These are phyloP conservation scores for Thermomucor indicae-seudaticae DNA, from an alignment of 371 early-diverging fungal species.

Conservation along the genomic window DNA sequence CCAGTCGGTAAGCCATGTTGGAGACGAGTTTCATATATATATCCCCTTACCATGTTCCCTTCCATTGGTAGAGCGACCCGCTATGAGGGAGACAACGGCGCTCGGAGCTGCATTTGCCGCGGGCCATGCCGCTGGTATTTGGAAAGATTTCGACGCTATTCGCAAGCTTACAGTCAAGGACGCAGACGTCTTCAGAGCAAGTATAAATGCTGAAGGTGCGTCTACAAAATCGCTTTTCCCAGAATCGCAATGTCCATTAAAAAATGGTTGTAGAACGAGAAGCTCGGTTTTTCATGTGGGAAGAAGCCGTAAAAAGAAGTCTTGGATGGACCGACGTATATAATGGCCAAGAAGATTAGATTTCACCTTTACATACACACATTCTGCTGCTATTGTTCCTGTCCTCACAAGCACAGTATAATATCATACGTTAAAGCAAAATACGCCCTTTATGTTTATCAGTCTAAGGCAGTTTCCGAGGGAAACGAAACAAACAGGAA, in stretches of 20 bases:
- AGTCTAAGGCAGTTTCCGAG: too few relatives aligned
- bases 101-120: slow-evolving; percentile 95
- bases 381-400: too few relatives aligned
- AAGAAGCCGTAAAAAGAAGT: slow-evolving; percentile 16
- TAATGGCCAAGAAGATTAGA: slow-evolving; percentile 6
- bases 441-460: too few relatives aligned
- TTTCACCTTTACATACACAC: too few relatives aligned
- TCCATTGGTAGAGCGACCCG: slow-evolving; percentile 65
- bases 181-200: slow-evolving; percentile 39
- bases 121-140: slow-evolving; percentile 77
- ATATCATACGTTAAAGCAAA: too few relatives aligned
- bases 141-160: slow-evolving; percentile 49
- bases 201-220: slow-evolving; percentile 37
- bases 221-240: too few relatives aligned
- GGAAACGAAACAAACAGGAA: too few relatives aligned
- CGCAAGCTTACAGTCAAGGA: slow-evolving; percentile 23
- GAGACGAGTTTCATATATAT: background rate
- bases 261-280: slow-evolving; percentile 3
- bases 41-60: background rate
- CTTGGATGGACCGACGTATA: slow-evolving; percentile 18
- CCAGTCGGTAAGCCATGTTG: slow-evolving; percentile 18
- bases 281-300: slow-evolving; percentile 7
- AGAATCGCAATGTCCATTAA: background rate
- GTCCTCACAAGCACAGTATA: too few relatives aligned
- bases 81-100: slow-evolving; percentile 90